A percentile compares a stretch with the other conserved stretches of the same genome.
Conservation (phyloP, 208 protist genomes). For the Leishmania gerbilli region DNA sequence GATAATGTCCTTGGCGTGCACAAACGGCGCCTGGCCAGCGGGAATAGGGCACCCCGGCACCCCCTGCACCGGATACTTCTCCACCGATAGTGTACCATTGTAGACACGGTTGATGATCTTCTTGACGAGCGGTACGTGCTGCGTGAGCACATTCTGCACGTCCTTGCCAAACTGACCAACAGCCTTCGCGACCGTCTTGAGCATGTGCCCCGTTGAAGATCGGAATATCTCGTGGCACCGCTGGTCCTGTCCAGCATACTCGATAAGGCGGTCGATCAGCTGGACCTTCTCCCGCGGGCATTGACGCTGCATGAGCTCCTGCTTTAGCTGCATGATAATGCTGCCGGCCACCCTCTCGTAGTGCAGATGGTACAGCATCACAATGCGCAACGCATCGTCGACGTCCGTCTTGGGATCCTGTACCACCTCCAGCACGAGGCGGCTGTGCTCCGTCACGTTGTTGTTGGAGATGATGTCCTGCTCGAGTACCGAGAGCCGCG, state of each 20-base stretch:
- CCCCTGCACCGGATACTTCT: constrained; percentile 70
- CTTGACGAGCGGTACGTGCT: constrained; percentile 94
- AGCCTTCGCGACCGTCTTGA: constrained; percentile 77
- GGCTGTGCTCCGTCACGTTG: constrained; percentile 77
- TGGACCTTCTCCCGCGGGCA: constrained; percentile 64
- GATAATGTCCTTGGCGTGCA: constrained; percentile 84
- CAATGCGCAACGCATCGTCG: constrained; percentile 77
- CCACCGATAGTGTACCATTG: constrained; percentile 76
- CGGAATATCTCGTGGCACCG: constrained; percentile 80
- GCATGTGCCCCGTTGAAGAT: constrained; percentile 68
- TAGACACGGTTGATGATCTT: constrained; percentile 88
- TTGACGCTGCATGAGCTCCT: constrained; percentile 58
- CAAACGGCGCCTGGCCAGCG: constrained; percentile 42
- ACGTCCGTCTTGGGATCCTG: constrained; percentile 85
- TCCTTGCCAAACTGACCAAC: constrained; percentile 86
- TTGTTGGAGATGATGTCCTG: constrained; percentile 83
- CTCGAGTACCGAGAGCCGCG: constrained; percentile 81
- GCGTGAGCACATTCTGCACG: constrained; percentile 97
- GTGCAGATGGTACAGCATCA: constrained; percentile 78
- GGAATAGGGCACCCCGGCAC: constrained; percentile 65
- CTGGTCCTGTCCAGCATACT: constrained; percentile 64
- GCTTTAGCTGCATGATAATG: constrained; percentile 68
- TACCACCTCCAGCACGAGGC: constrained; percentile 76
- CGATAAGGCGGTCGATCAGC: constrained; percentile 73
- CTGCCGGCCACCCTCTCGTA: constrained; percentile 78